Base-by-base conservation (phyloP, 2,329 filamentous ascomycete genomes). In the Penicillium psychrosexuale region DNA sequence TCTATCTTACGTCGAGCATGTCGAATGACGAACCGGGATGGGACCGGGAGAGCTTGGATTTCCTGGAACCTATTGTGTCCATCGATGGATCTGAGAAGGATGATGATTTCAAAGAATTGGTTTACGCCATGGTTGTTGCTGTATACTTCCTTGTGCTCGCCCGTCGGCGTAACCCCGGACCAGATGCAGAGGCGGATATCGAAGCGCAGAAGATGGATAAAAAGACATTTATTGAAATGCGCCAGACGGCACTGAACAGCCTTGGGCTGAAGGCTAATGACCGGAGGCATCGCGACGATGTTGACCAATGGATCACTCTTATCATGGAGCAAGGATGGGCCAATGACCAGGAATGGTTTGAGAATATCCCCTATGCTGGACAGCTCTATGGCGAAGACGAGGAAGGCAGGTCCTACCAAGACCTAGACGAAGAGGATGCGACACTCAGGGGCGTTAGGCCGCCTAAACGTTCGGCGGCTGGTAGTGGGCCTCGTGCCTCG, bases 311-410 rank as follows among this genome's bases (percentile, higher is more conserved):
- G 59, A 80, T 89, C 55, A 71, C 80, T 19, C 74, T 82, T 53
- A 79, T 89, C 39, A 80, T 73, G 60, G 67, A 71, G 19, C 70
- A 74, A 22, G 69, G 69, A 2, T 82, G 78, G 76, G 73, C 81
- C 17, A 78, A 82, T 79, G 86, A 69, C 4, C 69, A 81, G 48
- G 85, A 89, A 64, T 90, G 87, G 87, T 89, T 89, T 56, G 73
- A 79, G 28, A 84, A 88, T 60, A 78, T 79, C 40, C 74, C 75
- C 8, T 64, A 63, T 58, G 72, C 72, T 8, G 72, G 65, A 4
- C 72, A 69, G 24, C 55, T 72, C 9, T 66, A 70, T 37, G 69
- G 66, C 1, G 71, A 74, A 39, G 69, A 72, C 9, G 70, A 63
- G 3, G 69, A 67, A 27, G 71, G 69, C 2, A 58, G 49, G n/a